Evolutionary conservation across 1,284 basidiomycete genomes (phyloP), one percentile per base, ranked within the genome.

Genomic region (Neotropicomus parvogracilis): DNA sequence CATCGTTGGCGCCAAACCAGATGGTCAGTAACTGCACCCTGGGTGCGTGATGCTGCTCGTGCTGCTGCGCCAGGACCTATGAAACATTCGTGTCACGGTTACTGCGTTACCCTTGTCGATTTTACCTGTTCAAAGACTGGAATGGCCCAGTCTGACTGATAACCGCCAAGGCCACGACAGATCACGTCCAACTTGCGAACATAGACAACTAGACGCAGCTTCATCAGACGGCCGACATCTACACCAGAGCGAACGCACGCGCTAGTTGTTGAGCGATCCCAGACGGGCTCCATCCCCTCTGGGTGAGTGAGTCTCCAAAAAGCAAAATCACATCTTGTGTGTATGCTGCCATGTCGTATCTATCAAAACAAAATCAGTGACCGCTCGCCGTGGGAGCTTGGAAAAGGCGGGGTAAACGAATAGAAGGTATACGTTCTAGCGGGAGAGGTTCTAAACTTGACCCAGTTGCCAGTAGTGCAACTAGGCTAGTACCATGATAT

Each of bases 1-100:
- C 77, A 62, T 93, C 92, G 66, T 95, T 95, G 10, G 90, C 89
- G 42, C 91, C 92, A 56, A 88, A 90, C 91, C 91, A 95, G 61
- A 95, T 84, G 11, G 80, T 81, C 51, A 95, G 71, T 17, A 95
- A 67, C 40, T 79, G 79, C 38, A 92, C 76, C 52, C 78, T 81
- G n/a, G 78, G 79, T 38, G 72, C 72, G 39, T 74, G 69, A 37
- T 67, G 62, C 44, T 75, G 73, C 44, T 77, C 71, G n/a, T 73
- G 59, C 54, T 71, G 70, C 47, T 74, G 78, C 19, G 80, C 79
- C 54, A 88, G 72, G 52, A 73, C 70, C 83, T 86, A 53, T 17
- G 35, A 2, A 40, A 36, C 3, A 34, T 36, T 17, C 6, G 34
- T 40, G 21, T 46, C 27, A 28, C 24, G 16, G 36, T 35, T 11